phyloP scores from a whole-genome alignment of 2,329 filamentous ascomycete species.

The Phoma sp. region DNA sequence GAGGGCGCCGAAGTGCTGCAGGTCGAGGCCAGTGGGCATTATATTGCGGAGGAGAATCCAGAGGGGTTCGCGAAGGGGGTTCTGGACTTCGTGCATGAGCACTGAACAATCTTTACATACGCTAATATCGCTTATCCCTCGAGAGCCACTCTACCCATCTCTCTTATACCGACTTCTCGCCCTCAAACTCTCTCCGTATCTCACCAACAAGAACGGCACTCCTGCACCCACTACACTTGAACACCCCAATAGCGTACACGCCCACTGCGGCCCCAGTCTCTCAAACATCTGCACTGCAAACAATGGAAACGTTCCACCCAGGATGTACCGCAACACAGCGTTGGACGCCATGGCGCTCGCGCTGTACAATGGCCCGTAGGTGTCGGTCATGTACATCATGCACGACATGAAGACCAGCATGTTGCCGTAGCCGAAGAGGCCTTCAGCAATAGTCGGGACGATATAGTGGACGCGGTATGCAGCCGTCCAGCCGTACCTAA shows the following conservation, averaged over 20 bases:
- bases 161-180: conserved; percentile 20
- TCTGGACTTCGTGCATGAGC: no score
- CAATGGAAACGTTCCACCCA: conserved; percentile 65
- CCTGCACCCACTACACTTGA: conserved; percentile 12
- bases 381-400: conserved; percentile 60
- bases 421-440: conserved; percentile 34
- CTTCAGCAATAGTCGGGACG: conserved; percentile 43
- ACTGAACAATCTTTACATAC: no score
- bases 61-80: no score
- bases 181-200: conserved; percentile 20
- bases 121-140: no score
- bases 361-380: conserved; percentile 62
- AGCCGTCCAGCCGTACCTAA: no score
- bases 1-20: no score
- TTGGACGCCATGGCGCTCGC: conserved; percentile 67
- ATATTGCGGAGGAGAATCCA: no score
- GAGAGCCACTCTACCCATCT: no score
- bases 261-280: conserved; percentile 14
- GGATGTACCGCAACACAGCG: conserved; percentile 61
- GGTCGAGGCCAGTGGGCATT: no score
- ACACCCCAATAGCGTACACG: conserved; percentile 17
- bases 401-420: conserved; percentile 30
- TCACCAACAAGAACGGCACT: conserved; percentile 23
- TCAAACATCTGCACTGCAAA: conserved; percentile 61
- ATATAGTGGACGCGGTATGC: conserved; percentile 45